Evolutionary conservation across 2,329 filamentous ascomycete species (phyloP).

Genomic region (Fusarium sp.): DNA sequence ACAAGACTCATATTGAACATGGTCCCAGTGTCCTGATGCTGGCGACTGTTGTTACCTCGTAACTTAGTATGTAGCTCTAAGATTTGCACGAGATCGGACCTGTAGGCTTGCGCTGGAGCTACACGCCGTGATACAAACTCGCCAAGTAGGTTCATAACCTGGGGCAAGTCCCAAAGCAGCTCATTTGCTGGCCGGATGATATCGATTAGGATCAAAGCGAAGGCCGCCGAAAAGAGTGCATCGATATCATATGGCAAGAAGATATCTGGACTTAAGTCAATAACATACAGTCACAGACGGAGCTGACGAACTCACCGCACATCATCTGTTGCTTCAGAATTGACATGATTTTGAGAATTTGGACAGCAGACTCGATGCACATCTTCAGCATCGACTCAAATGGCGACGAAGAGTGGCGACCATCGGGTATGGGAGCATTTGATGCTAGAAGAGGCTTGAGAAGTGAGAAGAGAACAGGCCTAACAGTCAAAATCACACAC

Average conservation of each 20-base stretch:
- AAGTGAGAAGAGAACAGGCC: constrained; percentile 35
- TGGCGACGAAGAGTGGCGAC: constrained; percentile 11
- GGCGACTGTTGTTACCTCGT: neutral
- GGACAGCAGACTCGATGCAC: constrained; percentile 33
- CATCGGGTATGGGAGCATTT: neutral
- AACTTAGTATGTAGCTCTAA: constrained; percentile 30
- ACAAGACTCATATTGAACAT: neutral
- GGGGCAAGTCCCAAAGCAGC: constrained; percentile 33
- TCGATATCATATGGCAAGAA: constrained; percentile 37
- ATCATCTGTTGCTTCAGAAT: constrained; percentile 33
- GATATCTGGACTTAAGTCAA: constrained; percentile 14
- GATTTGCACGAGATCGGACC: constrained; percentile 27
- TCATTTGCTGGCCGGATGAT: constrained; percentile 33
- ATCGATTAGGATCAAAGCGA: constrained; percentile 32
- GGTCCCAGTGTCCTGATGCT: neutral
- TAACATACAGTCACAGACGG: neutral
- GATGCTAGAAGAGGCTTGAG: constrained; percentile 21
- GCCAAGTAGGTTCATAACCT: constrained; percentile 29
- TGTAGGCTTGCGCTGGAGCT: constrained; percentile 33
- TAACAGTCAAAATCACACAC: constrained; percentile 35
- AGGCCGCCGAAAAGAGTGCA: constrained; percentile 32
- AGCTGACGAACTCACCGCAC: constrained; percentile 9
- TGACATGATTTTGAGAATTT: constrained; percentile 33
- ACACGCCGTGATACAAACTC: constrained; percentile 32
- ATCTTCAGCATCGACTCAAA: constrained; percentile 38